A percentile compares a stretch with the other conserved stretches of the same genome.
Conservation (phyloP, 495 filamentous ascomycete species). For the Talaromyces proteolyticus region DNA sequence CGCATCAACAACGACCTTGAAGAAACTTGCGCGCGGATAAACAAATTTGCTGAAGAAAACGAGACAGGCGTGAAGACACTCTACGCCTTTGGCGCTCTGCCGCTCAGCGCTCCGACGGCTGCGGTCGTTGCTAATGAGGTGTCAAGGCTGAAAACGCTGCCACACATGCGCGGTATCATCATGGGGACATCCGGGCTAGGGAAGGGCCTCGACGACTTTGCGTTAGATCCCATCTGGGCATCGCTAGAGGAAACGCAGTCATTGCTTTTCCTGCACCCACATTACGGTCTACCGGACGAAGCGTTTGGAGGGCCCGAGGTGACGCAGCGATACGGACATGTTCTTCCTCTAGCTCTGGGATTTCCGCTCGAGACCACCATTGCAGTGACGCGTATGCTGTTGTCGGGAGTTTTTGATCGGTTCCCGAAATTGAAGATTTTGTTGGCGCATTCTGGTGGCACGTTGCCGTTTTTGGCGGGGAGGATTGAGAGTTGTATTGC, state of each 20-base stretch:
- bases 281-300: conserved; percentile 77
- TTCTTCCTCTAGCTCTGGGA: conserved; percentile 78
- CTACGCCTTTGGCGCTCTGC: conserved; percentile 78
- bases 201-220: conserved; percentile 72
- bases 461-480: conserved; percentile 83
- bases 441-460: conserved; percentile 84
- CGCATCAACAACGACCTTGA: conserved; percentile 75
- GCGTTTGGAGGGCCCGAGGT: conserved; percentile 61
- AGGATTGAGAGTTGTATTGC: conserved; percentile 81
- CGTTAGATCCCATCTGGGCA: conserved; percentile 61
- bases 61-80: conserved; percentile 32
- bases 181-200: conserved; percentile 84
- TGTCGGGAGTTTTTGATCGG: conserved; percentile 78
- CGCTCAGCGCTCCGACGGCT: conserved; percentile 60
- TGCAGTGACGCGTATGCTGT: conserved; percentile 78
- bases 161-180: conserved; percentile 75
- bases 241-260: conserved; percentile 57
- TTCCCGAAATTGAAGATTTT: conserved; percentile 67
- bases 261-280: conserved; percentile 83
- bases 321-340: conserved; percentile 71
- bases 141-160: conserved; percentile 48
- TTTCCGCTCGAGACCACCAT: conserved; percentile 96
- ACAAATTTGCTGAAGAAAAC: conserved; percentile 33
- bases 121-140: conserved; percentile 58
- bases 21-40: conserved; percentile 52